Conservation (phyloP, 2,329 filamentous ascomycete species). For the Grosmannia clavigera region DNA sequence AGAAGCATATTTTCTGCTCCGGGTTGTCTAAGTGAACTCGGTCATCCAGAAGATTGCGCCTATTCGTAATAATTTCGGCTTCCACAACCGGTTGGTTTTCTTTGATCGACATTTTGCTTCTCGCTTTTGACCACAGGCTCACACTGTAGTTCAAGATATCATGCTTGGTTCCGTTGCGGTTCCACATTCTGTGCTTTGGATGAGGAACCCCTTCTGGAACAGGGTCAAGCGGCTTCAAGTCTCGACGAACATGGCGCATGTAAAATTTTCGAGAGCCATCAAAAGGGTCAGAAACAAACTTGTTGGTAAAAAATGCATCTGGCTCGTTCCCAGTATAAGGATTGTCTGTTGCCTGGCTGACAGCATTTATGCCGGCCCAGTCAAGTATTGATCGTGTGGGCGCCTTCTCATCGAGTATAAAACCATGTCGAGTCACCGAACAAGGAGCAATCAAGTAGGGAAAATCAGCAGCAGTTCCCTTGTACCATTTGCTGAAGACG, state of each 20-base stretch:
- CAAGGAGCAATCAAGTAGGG: slow-evolving; percentile 74
- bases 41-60: slow-evolving; percentile 74
- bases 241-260: slow-evolving; percentile 36
- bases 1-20: slow-evolving; percentile 37
- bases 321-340: slow-evolving; percentile 29
- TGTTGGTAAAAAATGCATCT: slow-evolving; percentile 38
- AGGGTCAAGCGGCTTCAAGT: slow-evolving; percentile 50
- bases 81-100: slow-evolving; percentile 70
- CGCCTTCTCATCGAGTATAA: slow-evolving; percentile 10
- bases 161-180: slow-evolving; percentile 21
- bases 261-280: slow-evolving; percentile 54
- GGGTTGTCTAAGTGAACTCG: slow-evolving; percentile 34
- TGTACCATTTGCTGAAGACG: slow-evolving; percentile 80
- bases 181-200: slow-evolving; percentile 31
- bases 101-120: slow-evolving; percentile 39
- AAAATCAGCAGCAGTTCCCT: slow-evolving; percentile 47
- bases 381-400: slow-evolving; percentile 35
- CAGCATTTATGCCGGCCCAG: slow-evolving; percentile 32
- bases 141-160: slow-evolving; percentile 76
- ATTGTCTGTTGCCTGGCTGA: slow-evolving; percentile 15
- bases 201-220: slow-evolving; percentile 45
- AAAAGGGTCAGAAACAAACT: slow-evolving; percentile 43
- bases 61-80: slow-evolving; percentile 59
- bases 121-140: slow-evolving; percentile 56
- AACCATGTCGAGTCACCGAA: slow-evolving; percentile 15